A percentile compares a stretch with the other conserved stretches of the same genome.
Evolutionary conservation across 177 flowering plant species (phyloP).

Genomic region (Vitis hybrid): DNA sequence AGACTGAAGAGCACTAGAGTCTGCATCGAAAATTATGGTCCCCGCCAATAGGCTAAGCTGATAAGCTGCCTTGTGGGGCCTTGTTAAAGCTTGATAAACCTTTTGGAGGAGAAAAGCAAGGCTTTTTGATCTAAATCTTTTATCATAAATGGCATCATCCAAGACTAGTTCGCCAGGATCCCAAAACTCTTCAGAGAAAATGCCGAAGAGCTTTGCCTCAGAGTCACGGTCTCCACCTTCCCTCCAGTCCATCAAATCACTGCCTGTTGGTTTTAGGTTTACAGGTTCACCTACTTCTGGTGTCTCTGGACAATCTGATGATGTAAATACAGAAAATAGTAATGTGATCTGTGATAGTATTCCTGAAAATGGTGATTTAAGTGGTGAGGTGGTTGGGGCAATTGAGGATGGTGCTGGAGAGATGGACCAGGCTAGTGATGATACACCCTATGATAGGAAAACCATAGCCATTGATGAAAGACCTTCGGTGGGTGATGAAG

Average conservation of each 20-base stretch:
- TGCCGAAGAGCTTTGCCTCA: conserved; percentile 18
- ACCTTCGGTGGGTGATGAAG: conserved; percentile 37
- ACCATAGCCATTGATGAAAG: conserved; percentile 31
- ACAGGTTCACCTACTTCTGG: conserved; percentile 26
- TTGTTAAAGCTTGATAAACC: conserved; percentile 23
- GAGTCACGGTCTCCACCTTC: conserved; percentile 31
- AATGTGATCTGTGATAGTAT: conserved; percentile 10
- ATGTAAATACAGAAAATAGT: conserved; percentile 7
- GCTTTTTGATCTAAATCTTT: conserved; percentile 15
- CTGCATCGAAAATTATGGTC: conserved; percentile 27
- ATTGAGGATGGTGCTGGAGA: conserved; percentile 17
- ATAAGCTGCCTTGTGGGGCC: conserved; percentile 27
- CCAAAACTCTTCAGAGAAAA: conserved; percentile 18
- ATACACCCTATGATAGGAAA: conserved; percentile 61
- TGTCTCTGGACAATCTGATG: conserved; percentile 6
- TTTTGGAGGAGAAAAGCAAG: conserved; percentile 11
- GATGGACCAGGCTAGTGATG: conserved; percentile 42
- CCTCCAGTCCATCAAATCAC: conserved; percentile 48
- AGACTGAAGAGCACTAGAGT: conserved; percentile 16
- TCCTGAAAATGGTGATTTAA: conserved; percentile 26
- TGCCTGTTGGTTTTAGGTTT: conserved; percentile 56
- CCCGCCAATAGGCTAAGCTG: conserved; percentile 25
- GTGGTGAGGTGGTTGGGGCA: conserved; percentile 10
- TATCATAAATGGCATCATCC: conserved; percentile 11
- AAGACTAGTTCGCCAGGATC: conserved; percentile 10